Evolutionary conservation across 768 basidiomycete genomes (phyloP).

Genomic region (Podaxis sp.): DNA sequence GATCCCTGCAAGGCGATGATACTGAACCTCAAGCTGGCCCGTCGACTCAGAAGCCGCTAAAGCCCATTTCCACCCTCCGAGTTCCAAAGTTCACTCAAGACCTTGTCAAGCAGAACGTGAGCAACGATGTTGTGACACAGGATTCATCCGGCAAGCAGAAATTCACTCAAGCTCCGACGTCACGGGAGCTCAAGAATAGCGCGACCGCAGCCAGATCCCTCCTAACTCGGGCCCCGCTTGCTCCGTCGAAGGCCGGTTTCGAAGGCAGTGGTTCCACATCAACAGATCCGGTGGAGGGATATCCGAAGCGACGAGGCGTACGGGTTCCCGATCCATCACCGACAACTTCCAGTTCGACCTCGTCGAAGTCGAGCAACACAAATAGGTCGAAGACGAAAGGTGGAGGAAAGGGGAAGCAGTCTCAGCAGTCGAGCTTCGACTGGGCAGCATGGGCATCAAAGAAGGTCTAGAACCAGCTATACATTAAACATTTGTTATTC

Average conservation of each 20-base stretch:
- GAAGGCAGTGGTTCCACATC: background rate
- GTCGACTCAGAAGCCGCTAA: conserved; percentile 1
- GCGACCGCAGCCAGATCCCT: background rate
- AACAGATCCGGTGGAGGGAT: background rate
- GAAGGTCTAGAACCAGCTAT: background rate
- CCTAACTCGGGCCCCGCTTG: background rate
- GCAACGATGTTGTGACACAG: background rate
- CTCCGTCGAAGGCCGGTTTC: background rate
- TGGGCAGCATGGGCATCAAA: conserved; percentile 15
- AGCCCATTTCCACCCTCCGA: conserved; percentile 17
- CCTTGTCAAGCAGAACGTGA: conserved; percentile 6
- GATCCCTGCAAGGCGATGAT: background rate
- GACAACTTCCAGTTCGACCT: background rate
- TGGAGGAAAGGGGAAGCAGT: background rate
- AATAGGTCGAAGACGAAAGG: background rate
- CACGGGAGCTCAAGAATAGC: background rate
- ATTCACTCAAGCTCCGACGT: too few species aligned
- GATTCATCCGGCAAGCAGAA: background rate
- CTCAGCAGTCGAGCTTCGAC: conserved; percentile 6
- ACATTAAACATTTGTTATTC: background rate
- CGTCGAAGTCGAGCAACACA: background rate
- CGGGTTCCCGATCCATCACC: background rate
- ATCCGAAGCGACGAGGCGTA: background rate
- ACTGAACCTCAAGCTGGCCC: background rate
- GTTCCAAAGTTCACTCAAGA: conserved; percentile 17